Evolutionary conservation across 164 flowering plant species (phyloP), one percentile per base, ranked within the genome.

Genomic region (Magnolia officinalis): DNA sequence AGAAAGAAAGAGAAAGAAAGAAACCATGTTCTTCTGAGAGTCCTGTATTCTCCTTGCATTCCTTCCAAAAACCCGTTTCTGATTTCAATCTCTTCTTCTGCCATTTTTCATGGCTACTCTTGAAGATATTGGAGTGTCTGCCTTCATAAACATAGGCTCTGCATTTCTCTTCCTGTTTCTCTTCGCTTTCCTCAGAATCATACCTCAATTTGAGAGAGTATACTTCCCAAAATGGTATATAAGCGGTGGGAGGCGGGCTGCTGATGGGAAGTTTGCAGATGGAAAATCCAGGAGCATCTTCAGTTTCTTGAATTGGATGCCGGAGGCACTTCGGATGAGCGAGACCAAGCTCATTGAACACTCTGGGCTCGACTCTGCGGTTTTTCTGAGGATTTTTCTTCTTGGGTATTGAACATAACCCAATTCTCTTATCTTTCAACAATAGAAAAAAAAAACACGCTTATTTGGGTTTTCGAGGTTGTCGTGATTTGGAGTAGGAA

Each of bases 191-290:
- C 87, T 96, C 2, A 87, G 99, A 76, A 83, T 96, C 29, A 98
- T 92, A 52, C 99, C 99, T 58, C 76, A 92, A 72, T 94, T 94
- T 77, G 98, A 94, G 88, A 92, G 99, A 63, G 95, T 96, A 67
- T 96, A 96, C 80, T 96, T 96, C 77, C 92, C 99, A 5, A 96
- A 94, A 80, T 96, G 98, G 99, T 96, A 96, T 77, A 75, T 90
- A 75, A 80, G 9, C 68, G 97, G 98, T 6, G 81, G 71, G 13
- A 86, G 99, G 75, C 82, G 72, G 16, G 88, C 90, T 76, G 94
- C 97, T 1, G 92, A 91, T 65, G 87, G 87, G 11, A 96, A 90
- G 78, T 89, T 91, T 55, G 95, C 92, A 8, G 92, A 96, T 78
- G 86, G 92, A 72, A 86, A 94, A 77, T 74, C 85, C 80, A 84